Evolutionary conservation across 805 yeast species (phyloP), one percentile per base, ranked within the genome.

Genomic region (Candida quercuum): DNA sequence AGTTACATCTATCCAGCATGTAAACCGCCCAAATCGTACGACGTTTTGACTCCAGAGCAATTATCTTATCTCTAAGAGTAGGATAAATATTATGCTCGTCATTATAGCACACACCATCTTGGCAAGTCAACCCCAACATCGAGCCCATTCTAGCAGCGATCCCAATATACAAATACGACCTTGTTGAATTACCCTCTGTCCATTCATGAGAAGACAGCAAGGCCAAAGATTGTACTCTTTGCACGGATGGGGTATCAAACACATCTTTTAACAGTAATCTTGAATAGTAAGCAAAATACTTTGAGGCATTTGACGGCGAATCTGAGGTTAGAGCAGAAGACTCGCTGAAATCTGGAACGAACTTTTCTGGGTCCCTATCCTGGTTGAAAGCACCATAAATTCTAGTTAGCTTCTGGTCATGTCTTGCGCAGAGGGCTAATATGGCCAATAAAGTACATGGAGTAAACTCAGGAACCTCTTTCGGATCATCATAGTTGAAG

Each of bases 1-100:
- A 56, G 26, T 57, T 63, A 39, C 68, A 63, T 26, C 67, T 39
- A 42, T 65, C 71, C 68, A 66, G 63, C 67, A 65, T 63, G 37
- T 59, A 64, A 11, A 63, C 66, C 4, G 62, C 45, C 71, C 71
- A 66, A 4, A 65, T 46, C 4, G 71, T 63, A 31, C 71, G 42
- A 24, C 67, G 33, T 42, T 61, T 56, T 21, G 57, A 49, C 37
- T 66, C 71, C 12, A 44, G 36, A 6, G 48, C 39, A 16, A 64
- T 53, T 25, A 53, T 52, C 13, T 28, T 38, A 9, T 33, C 37
- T 18, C 29, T 26, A 4, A 23, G 24, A 6, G 36, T 9, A 4
- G 10, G 14, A 32, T 32, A 32, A 5, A 8, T 14, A 5, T 36
- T 27, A 6, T 41, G 30, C 3, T 28, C 45, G 20, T 39, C 35